Evolutionary conservation across 2,329 filamentous ascomycete species (phyloP).

Genomic region (Scorias spongiosa): DNA sequence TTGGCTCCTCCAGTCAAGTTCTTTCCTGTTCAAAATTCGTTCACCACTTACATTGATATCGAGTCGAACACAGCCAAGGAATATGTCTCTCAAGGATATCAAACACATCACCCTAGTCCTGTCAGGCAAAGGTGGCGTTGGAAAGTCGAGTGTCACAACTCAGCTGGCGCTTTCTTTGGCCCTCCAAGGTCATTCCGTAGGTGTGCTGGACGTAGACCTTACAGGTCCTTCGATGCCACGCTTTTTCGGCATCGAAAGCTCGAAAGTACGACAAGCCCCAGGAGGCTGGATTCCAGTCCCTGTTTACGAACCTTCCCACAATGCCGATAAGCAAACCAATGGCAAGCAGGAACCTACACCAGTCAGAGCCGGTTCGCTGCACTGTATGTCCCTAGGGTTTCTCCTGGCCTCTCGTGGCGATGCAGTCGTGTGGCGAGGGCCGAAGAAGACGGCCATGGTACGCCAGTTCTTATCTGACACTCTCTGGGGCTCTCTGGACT

Average conservation of each 20-base stretch:
- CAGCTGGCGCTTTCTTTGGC: constrained; percentile 85
- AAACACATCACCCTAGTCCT: constrained; percentile 71
- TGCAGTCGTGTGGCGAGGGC: constrained; percentile 92
- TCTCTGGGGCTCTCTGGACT: constrained; percentile 76
- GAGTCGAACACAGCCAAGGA: constrained; percentile 3
- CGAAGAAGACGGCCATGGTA: constrained; percentile 98
- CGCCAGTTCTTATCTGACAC: constrained; percentile 90
- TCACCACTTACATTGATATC: too few relatives aligned
- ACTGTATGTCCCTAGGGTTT: constrained; percentile 89
- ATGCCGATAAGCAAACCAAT: constrained; percentile 3
- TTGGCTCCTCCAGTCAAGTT: too few relatives aligned
- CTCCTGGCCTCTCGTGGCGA: constrained; percentile 69
- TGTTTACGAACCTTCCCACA: constrained; percentile 48
- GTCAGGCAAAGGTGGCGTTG: constrained; percentile 94
- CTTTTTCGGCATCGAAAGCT: constrained; percentile 76
- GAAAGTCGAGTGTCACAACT: constrained; percentile 94
- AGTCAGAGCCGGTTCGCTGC: constrained; percentile 43
- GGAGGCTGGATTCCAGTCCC: constrained; percentile 84
- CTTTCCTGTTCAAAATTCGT: too few relatives aligned
- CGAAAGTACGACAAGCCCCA: constrained; percentile 80
- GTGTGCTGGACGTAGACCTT: constrained; percentile 89
- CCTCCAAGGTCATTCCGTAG: constrained; percentile 72
- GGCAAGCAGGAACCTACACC: constrained; percentile 1
- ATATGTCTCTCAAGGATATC: constrained; percentile 54
- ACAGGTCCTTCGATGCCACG: constrained; percentile 93